These are phyloP conservation scores for Blastomyces parvus DNA, from an alignment of 2,329 filamentous ascomycete genomes.

Conservation along the genomic window DNA sequence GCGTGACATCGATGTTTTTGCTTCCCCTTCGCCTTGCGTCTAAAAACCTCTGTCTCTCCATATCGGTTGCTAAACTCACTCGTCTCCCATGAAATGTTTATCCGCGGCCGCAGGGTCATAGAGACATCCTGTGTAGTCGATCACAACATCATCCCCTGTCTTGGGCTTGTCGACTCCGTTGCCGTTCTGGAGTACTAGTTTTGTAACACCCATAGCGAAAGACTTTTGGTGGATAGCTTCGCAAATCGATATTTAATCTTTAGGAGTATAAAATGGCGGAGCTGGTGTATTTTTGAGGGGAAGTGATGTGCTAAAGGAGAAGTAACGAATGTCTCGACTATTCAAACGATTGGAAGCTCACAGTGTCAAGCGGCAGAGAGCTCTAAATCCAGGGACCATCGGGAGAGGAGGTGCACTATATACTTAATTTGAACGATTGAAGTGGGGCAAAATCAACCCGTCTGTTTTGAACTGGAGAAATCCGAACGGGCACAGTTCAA, in stretches of 20 bases:
- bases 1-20: background rate
- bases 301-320: background rate
- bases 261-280: background rate
- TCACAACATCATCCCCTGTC: conserved; percentile 63
- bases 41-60: background rate
- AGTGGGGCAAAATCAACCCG: conserved; percentile 3
- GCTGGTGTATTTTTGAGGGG: background rate
- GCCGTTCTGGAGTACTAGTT: conserved; percentile 54
- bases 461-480: conserved; percentile 1
- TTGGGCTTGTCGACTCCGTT: conserved; percentile 51
- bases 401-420: background rate
- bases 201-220: conserved; percentile 59
- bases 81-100: conserved; percentile 54
- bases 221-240: background rate
- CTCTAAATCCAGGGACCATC: background rate
- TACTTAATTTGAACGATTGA: conserved; percentile 2
- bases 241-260: background rate
- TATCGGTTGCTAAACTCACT: conserved; percentile 48
- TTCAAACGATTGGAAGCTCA: conserved; percentile 7
- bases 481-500: background rate
- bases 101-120: conserved; percentile 54
- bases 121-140: conserved; percentile 86
- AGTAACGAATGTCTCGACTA: conserved; percentile 5
- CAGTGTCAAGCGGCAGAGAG: background rate
- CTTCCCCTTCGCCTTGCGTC: background rate